These are phyloP conservation scores for Dothideomycetidae sp. DNA, from an alignment of 2,329 filamentous ascomycete species.

Conservation along the genomic window DNA sequence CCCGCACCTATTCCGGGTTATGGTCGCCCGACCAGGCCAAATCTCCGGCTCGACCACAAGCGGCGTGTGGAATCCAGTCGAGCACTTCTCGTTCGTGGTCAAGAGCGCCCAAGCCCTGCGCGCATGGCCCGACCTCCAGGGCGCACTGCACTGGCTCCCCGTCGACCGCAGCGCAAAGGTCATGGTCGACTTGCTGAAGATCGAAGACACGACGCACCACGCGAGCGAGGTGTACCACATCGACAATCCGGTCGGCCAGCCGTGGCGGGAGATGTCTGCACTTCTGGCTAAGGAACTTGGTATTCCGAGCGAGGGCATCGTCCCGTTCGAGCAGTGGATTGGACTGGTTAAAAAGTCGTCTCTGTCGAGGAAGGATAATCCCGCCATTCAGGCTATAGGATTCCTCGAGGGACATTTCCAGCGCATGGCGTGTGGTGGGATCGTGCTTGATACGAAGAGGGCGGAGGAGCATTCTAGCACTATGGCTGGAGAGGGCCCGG, in stretches of 20 bases:
- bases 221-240: conserved; percentile 30
- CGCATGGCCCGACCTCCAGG: conserved; percentile 29
- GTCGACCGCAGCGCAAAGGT: conserved; percentile 30
- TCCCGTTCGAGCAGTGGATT: conserved; percentile 31
- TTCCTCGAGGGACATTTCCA: conserved; percentile 24
- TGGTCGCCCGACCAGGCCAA: conserved; percentile 36
- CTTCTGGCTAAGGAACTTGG: conserved; percentile 24
- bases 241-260: conserved; percentile 31
- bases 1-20: conserved; percentile 30
- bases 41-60: conserved; percentile 36
- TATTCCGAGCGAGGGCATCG: conserved; percentile 19
- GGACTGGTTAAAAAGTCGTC: conserved; percentile 20
- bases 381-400: conserved; percentile 20
- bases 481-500: conserved; percentile 21
- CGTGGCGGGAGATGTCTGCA: conserved; percentile 26
- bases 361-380: conserved; percentile 17
- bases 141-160: conserved; percentile 32
- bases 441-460: conserved; percentile 27
- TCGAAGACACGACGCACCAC: conserved; percentile 4
- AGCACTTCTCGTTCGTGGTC: conserved; percentile 38
- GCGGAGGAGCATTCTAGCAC: conserved; percentile 25
- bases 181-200: conserved; percentile 23
- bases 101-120: conserved; percentile 36
- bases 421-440: conserved; percentile 33
- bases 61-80: conserved; percentile 41